Evolutionary conservation across 1,284 basidiomycete species (phyloP), one percentile per base, ranked within the genome.

Genomic region (Butyriboletus appendiculatus): DNA sequence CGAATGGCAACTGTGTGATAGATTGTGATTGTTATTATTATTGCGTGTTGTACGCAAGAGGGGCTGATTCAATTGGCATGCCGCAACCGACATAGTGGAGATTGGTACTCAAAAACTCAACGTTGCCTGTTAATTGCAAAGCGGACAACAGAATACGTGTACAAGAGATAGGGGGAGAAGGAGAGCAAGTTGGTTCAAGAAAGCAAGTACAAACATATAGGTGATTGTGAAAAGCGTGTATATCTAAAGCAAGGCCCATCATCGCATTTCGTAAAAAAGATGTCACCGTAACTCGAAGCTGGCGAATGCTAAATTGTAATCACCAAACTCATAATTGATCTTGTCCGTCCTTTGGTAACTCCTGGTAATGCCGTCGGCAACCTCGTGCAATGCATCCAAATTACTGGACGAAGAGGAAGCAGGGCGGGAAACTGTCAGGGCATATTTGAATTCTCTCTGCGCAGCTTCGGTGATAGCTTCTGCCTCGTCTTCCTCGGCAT

Each of bases 251-350:
- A 49, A 59, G 56, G 53, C n/a, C n/a, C 35, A 68, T 58, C 58
- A 52, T 44, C 55, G 38, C 52, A 43, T 42, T 55, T 53, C 41
- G 56, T 32, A 51, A 57, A 47, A 47, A 41, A 43, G 35, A 45
- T 51, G 53, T 76, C 63, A 74, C 58, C 70, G 66, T 55, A 76
- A 60, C 69, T 95, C 91, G 72, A 95, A 96, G 71, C 88, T 94
- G 34, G 91, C 90, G 71, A 95, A 98, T 35, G 95, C 92, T 58
- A 98, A 79, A 72, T 96, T 93, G 72, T 98, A 99, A 48, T 91
- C 93, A 49, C 92, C 92, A 70, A 98, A 96, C 73, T 97, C 95
- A 78, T 99, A 99, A 68, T 96, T 92, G 72, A 99, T 99, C 71
- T 97, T 92, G 76, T 98, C 96, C 52, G 92, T 96, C 61, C 95